Evolutionary conservation across 2,329 filamentous ascomycete species (phyloP).

Genomic region (Fusarium virguliforme): DNA sequence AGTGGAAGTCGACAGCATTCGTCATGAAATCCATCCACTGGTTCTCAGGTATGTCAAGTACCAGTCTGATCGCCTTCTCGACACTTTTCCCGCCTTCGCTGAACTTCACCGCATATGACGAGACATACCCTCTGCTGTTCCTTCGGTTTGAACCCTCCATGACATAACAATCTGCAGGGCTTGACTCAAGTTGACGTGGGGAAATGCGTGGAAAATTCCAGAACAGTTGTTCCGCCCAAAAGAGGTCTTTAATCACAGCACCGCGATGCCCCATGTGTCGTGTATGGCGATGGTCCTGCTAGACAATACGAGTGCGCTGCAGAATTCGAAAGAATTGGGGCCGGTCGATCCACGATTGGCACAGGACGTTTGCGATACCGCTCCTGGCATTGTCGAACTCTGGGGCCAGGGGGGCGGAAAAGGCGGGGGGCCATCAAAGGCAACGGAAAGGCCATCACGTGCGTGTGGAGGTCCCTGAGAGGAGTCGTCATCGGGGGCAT

Average conservation of each 20-base stretch:
- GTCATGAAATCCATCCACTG: background rate
- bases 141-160: background rate
- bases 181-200: background rate
- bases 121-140: background rate
- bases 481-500: too few relatives aligned
- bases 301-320: background rate
- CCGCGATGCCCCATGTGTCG: background rate
- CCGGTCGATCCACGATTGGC: background rate
- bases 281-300: background rate
- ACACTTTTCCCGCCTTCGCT: background rate
- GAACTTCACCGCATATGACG: background rate
- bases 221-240: background rate
- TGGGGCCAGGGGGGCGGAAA: background rate
- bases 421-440: background rate
- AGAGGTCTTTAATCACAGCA: background rate
- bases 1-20: background rate
- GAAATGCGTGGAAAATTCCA: background rate
- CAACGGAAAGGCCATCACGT: too few relatives aligned
- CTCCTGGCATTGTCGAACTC: background rate
- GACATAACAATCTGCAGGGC: background rate
- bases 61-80: background rate
- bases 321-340: background rate
- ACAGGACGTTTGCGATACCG: background rate
- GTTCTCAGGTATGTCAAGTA: background rate
- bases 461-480: too few relatives aligned